Conservation (phyloP, 2,329 filamentous ascomycete species). For the Scedosporium dehoogii region DNA sequence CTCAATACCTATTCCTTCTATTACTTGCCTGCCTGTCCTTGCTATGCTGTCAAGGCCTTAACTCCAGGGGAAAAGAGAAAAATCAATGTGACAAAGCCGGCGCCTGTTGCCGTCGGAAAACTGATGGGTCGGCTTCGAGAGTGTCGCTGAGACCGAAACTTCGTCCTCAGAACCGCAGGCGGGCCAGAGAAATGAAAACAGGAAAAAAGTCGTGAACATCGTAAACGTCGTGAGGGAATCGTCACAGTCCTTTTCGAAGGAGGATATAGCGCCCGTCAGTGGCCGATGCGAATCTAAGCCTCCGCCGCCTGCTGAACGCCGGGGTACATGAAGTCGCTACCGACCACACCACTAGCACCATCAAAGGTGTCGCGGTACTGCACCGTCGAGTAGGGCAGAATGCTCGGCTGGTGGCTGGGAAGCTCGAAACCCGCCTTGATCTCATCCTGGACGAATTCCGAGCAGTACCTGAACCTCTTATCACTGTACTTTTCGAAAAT, state of each 20-base stretch:
- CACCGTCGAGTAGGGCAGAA: not conserved
- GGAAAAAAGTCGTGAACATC: slow-evolving; percentile 1
- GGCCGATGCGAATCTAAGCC: not conserved
- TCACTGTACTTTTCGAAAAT: slow-evolving; percentile 91
- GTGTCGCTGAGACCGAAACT: no score
- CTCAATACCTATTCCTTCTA: not conserved
- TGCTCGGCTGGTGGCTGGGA: slow-evolving; percentile 17
- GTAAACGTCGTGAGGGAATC: slow-evolving; percentile 2
- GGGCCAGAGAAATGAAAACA: not conserved
- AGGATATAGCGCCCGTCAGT: not conserved
- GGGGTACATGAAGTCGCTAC: not conserved
- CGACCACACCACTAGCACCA: not conserved
- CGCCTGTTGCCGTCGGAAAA: no score
- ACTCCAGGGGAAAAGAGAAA: not conserved
- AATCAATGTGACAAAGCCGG: not conserved
- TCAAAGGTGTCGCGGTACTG: not conserved
- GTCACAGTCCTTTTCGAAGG: not conserved
- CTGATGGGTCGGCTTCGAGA: no score
- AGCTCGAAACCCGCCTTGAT: slow-evolving; percentile 51
- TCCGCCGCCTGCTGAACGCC: not conserved
- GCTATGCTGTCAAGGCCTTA: not conserved
- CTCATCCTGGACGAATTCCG: slow-evolving; percentile 68
- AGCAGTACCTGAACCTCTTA: slow-evolving; percentile 76
- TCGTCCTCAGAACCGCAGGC: no score
- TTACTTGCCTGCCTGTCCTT: not conserved